Percentiles rank a stretch among this genome's conserved stretches.
These are phyloP conservation scores for Cladosporium colombiae DNA, from an alignment of 2,329 filamentous ascomycete genomes.

Conservation along the genomic window DNA sequence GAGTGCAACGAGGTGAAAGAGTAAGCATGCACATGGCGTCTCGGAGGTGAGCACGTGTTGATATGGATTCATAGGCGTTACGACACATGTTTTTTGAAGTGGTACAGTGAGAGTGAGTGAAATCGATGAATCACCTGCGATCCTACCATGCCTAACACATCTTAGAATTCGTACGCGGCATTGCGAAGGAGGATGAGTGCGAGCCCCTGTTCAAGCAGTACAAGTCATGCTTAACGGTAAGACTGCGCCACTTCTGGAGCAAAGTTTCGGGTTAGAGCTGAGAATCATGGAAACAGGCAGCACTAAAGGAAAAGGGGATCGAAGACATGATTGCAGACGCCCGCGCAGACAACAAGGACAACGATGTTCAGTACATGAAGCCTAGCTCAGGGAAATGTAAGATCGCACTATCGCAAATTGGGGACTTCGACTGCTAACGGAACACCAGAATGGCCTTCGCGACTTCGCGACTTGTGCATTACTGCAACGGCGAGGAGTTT, in stretches of 20 bases:
- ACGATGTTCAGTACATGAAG: conserved; percentile 70
- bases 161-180: conserved; percentile 81
- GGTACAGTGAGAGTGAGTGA: conserved; percentile 93
- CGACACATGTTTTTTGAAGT: conserved; percentile 96
- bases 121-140: not conserved
- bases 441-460: not conserved
- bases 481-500: conserved; percentile 3
- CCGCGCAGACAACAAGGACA: conserved; percentile 83
- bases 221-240: conserved; percentile 78
- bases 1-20: conserved; percentile 97
- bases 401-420: not conserved
- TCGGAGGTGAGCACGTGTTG: not conserved
- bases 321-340: conserved; percentile 92
- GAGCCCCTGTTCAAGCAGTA: conserved; percentile 84
- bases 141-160: not conserved
- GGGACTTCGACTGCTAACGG: not conserved
- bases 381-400: conserved; percentile 36
- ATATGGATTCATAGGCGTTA: conserved; percentile 66
- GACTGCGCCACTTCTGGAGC: not conserved
- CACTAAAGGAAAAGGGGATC: conserved; percentile 84
- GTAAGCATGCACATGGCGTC: conserved; percentile 51
- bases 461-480: not conserved
- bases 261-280: not conserved
- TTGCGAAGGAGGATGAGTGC: conserved; percentile 83
- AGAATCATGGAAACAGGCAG: conserved; percentile 61